Base-by-base conservation (phyloP, 31 red algal species). In the Pterothamnion heteromorphum region DNA sequence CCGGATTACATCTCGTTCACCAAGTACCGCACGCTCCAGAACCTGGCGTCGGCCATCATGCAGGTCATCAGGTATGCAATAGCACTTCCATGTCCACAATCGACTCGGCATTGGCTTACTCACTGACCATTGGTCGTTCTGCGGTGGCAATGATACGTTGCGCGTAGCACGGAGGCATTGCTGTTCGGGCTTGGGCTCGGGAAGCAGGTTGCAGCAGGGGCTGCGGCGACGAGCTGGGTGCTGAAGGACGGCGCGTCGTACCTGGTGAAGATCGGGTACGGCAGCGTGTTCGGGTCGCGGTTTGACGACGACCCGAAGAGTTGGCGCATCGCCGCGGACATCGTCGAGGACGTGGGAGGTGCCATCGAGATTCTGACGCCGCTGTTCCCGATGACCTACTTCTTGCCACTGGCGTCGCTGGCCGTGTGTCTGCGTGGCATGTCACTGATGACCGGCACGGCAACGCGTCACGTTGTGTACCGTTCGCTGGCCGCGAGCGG, bases 351-450 rank as follows among this genome's bases (percentile, higher is more conserved):
- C 76, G 64, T 97, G 2, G 97, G 95, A 33, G 97, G 97, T 4
- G 97, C 94, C 3, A 95, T 99, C 27, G 97, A 99, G 71, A 96
- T 99, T 58, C 37, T 97, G n/a, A 99, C 97, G 3, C 97, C 97
- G 3, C 41, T 99, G 5, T 99, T 97, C 74, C 91, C 93, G 0
- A 44, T 85, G 3, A 74, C 37, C 24, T 95, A 92, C 35, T 99
- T 99, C 81, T 83, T 99, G 37, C 89, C 93, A 36, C 80, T 99
- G 23, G 97, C 97, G 1, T 96, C 95, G n/a, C 32, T 97, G 0
- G 97, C 97, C 3, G 96, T 94, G 57, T 94, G 96, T 82, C 80
- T 99, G 43, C 93, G 90, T 74, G 97, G 93, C 64, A 94, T 96
- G 88, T 93, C 97, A 43, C 44, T 91, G 5, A 99, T 99, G 97